Evolutionary conservation across 257 asterid species (phyloP).

Genomic region (Fraxinus pennsylvanica): DNA sequence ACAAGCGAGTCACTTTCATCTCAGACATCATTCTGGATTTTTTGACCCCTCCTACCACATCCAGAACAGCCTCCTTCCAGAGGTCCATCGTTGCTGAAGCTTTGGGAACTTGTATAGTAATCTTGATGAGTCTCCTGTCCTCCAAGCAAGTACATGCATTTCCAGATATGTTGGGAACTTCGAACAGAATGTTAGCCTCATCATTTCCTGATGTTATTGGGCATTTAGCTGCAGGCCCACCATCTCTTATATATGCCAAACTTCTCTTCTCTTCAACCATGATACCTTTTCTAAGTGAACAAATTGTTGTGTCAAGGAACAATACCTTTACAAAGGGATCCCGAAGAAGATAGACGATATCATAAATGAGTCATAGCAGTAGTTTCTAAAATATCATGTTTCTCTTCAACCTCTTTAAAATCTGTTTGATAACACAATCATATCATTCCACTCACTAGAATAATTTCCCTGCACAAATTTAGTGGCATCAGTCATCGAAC

Average conservation of each 20-base stretch:
- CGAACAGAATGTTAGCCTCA: slow-evolving; percentile 48
- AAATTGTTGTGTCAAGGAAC: too few species aligned
- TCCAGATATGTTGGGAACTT: slow-evolving; percentile 63
- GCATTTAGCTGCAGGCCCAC: slow-evolving; percentile 47
- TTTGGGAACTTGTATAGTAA: slow-evolving; percentile 47
- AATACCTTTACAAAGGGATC: too few species aligned
- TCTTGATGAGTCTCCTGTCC: slow-evolving; percentile 47
- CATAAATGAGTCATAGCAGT: too few species aligned
- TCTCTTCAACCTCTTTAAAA: too few species aligned
- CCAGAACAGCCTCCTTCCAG: slow-evolving; percentile 39
- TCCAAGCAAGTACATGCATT: slow-evolving; percentile 38
- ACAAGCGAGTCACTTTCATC: slow-evolving; percentile 45
- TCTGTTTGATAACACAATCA: too few species aligned
- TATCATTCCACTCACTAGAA: too few species aligned
- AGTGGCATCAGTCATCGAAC: too few species aligned
- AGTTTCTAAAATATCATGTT: too few species aligned
- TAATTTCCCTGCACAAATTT: too few species aligned
- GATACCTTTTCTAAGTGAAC: too few species aligned
- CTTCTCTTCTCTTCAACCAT: slow-evolving; percentile 47
- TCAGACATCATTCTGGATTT: slow-evolving; percentile 69
- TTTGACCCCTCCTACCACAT: slow-evolving; percentile 43
- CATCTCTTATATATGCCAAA: slow-evolving; percentile 47
- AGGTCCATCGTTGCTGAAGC: slow-evolving; percentile 39
- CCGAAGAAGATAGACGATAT: too few species aligned
- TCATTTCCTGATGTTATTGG: slow-evolving; percentile 29